These are phyloP conservation scores for Aureobasidium sp. DNA, from an alignment of 2,329 filamentous ascomycete genomes.

Conservation along the genomic window DNA sequence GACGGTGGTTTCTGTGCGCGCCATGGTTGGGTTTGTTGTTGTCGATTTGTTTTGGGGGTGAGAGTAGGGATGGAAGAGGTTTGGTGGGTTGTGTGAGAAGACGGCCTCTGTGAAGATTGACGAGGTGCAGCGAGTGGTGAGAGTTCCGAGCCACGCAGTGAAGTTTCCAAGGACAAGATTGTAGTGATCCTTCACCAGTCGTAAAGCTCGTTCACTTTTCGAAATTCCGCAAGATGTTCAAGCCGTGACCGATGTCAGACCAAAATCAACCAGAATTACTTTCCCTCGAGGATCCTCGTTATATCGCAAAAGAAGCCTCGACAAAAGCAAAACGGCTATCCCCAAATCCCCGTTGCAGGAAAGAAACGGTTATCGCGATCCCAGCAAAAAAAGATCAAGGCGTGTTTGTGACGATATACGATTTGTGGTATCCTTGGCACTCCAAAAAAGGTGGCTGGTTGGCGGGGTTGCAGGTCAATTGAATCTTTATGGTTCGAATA, in stretches of 20 bases:
- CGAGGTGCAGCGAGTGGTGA: no score
- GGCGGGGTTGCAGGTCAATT: slow-evolving; percentile 1
- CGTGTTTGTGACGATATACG: not conserved
- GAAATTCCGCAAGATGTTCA: no score
- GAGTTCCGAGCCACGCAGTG: no score
- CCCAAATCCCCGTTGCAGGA: not conserved
- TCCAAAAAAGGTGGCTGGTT: not conserved
- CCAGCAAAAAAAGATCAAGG: not conserved
- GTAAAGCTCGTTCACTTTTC: no score
- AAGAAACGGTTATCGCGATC: not conserved
- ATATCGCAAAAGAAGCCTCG: not conserved
- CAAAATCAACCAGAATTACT: not conserved
- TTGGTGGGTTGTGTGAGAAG: no score
- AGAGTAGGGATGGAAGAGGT: not conserved
- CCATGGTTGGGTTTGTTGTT: not conserved
- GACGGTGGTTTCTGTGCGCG: slow-evolving; percentile 3
- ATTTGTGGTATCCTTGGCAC: slow-evolving; percentile 2
- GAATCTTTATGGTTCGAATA: not conserved
- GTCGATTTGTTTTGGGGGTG: not conserved
- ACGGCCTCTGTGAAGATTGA: no score
- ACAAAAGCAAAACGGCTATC: slow-evolving; percentile 1
- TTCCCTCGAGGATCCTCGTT: not conserved
- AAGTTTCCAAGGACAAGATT: no score
- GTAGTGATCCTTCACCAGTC: no score
- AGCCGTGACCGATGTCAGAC: no score